Conservation (phyloP, 2,329 filamentous ascomycete species). For the Phaeomoniella chlamydospora region DNA sequence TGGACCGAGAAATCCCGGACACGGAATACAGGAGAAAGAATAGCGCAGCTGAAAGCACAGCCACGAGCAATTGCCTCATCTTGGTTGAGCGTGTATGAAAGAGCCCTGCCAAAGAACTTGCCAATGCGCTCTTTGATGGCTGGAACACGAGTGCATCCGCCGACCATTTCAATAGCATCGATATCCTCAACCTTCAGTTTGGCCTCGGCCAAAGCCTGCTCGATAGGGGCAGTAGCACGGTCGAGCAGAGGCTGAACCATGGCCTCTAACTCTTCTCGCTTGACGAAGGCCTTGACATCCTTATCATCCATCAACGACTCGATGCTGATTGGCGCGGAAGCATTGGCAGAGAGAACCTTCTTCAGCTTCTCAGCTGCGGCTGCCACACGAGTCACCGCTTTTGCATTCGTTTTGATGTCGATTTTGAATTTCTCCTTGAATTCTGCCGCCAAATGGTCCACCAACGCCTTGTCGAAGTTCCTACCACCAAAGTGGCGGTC, state of each 20-base stretch:
- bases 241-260: constrained; percentile 73
- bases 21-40: constrained; percentile 92
- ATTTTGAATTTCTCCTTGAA: constrained; percentile 98
- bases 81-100: constrained; percentile 96
- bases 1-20: constrained; percentile 96
- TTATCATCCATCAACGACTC: constrained; percentile 98
- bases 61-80: constrained; percentile 94
- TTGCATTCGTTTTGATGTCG: constrained; percentile 79
- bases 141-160: constrained; percentile 87
- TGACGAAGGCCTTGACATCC: constrained; percentile 78
- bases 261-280: constrained; percentile 84
- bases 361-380: constrained; percentile 93
- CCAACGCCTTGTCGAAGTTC: constrained; percentile 88
- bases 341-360: constrained; percentile 95
- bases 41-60: constrained; percentile 94
- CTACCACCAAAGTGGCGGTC: constrained; percentile 96
- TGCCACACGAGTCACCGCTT: constrained; percentile 75
- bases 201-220: constrained; percentile 87
- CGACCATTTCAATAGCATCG: constrained; percentile 82
- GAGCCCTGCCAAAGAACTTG: constrained; percentile 77
- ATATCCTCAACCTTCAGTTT: constrained; percentile 87
- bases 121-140: constrained; percentile 81
- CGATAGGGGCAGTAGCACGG: constrained; percentile 58
- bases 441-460: constrained; percentile 88
- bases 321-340: constrained; percentile 82